Conservation (phyloP, 192 early-diverging fungal genomes). For the Nowakowskiella sp. region DNA sequence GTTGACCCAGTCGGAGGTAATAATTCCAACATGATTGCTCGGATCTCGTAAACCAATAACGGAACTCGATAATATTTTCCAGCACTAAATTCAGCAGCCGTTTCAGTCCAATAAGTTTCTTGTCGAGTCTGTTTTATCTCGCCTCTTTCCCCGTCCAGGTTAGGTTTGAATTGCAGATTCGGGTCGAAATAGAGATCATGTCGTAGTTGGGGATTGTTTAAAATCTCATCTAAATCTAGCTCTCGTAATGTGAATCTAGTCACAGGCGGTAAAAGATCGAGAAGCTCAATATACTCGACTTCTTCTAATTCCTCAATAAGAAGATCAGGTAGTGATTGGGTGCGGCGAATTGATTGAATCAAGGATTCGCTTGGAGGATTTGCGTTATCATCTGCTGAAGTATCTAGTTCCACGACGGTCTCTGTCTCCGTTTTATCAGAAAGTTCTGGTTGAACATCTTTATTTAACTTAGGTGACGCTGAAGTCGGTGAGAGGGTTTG, state of each 20-base stretch:
- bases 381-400: background rate
- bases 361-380: conserved; percentile 12
- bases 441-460: background rate
- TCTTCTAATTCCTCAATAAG: conserved; percentile 34
- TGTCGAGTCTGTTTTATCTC: conserved; percentile 52
- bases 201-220: conserved; percentile 75
- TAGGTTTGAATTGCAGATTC: conserved; percentile 82
- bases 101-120: conserved; percentile 62
- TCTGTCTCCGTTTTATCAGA: background rate
- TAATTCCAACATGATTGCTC: conserved; percentile 61
- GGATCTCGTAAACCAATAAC: conserved; percentile 66
- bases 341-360: conserved; percentile 18
- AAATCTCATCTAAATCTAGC: conserved; percentile 71
- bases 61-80: conserved; percentile 40
- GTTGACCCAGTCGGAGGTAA: conserved; percentile 34
- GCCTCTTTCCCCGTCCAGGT: conserved; percentile 65
- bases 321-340: conserved; percentile 20
- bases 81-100: conserved; percentile 47
- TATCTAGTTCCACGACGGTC: background rate
- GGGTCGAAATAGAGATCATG: conserved; percentile 88
- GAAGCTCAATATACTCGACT: conserved; percentile 26
- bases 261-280: conserved; percentile 57
- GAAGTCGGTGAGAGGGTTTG: background rate
- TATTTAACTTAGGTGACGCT: background rate
- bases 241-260: conserved; percentile 83